Conservation (phyloP, 495 filamentous ascomycete genomes). For the Evernia prunastri region DNA sequence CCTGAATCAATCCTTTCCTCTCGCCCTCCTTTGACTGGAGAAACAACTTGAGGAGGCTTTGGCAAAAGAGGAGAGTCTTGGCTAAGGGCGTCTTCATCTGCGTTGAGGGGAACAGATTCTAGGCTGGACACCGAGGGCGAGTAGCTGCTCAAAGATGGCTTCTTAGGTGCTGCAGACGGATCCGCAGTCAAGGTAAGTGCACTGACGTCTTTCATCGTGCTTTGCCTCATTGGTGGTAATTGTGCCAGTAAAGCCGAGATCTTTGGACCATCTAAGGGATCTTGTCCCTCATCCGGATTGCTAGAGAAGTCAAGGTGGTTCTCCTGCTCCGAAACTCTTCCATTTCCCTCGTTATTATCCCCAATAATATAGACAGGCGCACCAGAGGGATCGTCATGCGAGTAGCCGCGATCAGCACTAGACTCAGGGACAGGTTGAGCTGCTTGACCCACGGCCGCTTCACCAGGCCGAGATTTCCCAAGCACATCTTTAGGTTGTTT, state of each 20-base stretch:
- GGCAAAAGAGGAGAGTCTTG: conserved; percentile 17
- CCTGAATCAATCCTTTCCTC: not conserved
- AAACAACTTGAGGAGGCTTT: not conserved
- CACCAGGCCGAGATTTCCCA: not conserved
- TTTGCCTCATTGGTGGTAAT: not conserved
- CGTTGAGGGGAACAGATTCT: conserved; percentile 6
- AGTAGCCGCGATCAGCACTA: not conserved
- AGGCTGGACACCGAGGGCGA: conserved; percentile 13
- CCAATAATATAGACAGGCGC: conserved; percentile 11
- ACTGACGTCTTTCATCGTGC: not conserved
- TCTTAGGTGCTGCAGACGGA: not conserved
- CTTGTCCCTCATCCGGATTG: not conserved
- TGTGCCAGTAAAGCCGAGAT: conserved; percentile 8
- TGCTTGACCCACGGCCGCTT: not conserved
- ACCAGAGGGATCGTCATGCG: not conserved
- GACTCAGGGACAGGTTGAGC: not conserved
- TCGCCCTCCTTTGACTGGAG: not conserved
- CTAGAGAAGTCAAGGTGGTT: not conserved
- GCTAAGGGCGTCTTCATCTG: not conserved
- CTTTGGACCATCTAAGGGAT: not conserved
- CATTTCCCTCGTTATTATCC: not conserved
- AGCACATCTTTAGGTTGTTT: not conserved
- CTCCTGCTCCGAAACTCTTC: not conserved
- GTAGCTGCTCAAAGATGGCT: not conserved
- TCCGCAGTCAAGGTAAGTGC: not conserved